A percentile compares a stretch with the other conserved stretches of the same genome.
These are phyloP conservation scores for Entomortierella beljakovae DNA, from an alignment of 192 early-diverging fungal genomes.

Conservation along the genomic window DNA sequence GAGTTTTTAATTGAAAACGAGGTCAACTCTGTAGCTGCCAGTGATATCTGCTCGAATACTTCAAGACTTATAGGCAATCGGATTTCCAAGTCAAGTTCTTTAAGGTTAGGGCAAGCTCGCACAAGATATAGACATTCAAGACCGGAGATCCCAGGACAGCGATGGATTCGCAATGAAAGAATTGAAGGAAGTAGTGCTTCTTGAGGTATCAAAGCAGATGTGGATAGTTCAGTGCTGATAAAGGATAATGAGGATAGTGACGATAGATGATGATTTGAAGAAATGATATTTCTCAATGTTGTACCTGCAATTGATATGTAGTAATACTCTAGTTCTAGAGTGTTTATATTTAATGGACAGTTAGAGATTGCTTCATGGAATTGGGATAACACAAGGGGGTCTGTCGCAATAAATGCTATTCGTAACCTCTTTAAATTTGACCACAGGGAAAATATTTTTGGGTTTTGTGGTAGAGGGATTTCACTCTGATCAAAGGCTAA, in stretches of 20 bases:
- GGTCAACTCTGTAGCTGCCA: neutral
- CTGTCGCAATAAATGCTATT: neutral
- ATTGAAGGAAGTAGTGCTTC: neutral
- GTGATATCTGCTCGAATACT: neutral
- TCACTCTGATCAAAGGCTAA: conserved; percentile 14
- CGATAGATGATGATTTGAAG: neutral
- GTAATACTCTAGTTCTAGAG: neutral
- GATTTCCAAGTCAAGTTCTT: neutral
- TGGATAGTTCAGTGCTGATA: neutral
- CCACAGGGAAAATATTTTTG: neutral
- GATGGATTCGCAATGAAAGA: neutral
- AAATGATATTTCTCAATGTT: too few species aligned
- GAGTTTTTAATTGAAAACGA: neutral
- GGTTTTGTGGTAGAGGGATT: too few species aligned
- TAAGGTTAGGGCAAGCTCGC: neutral
- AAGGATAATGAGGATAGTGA: neutral
- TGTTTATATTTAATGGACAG: too few species aligned
- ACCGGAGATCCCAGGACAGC: neutral
- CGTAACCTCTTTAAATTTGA: neutral
- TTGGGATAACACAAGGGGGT: neutral
- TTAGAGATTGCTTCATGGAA: too few species aligned
- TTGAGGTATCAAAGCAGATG: neutral
- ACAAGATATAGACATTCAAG: neutral
- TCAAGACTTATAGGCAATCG: neutral
- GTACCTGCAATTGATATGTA: too few species aligned